A percentile compares a stretch with the other conserved stretches of the same genome.
These are phyloP conservation scores for Acacia crassicarpa DNA, from an alignment of 306 rosid species.

Conservation along the genomic window DNA sequence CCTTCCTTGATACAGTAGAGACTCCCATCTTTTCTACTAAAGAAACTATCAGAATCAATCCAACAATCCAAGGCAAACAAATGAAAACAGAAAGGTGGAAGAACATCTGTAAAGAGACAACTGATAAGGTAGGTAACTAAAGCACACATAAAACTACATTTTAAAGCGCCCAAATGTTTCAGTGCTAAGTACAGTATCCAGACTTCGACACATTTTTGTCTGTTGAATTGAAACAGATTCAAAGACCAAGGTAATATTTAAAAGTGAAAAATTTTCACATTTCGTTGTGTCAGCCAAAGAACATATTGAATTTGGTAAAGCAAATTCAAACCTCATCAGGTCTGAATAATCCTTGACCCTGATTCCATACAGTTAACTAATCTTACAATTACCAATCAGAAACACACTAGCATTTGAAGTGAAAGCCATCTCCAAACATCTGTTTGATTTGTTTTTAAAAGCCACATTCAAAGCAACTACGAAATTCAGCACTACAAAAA, in stretches of 20 bases:
- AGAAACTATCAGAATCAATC: constrained; percentile 38
- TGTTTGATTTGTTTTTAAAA: background rate
- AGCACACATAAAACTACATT: background rate
- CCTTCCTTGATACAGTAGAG: constrained; percentile 64
- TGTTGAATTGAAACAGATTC: constrained; percentile 8
- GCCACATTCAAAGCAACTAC: constrained; percentile 13
- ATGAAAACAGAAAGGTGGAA: constrained; percentile 3
- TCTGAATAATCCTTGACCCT: constrained; percentile 1
- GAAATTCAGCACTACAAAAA: constrained; percentile 22
- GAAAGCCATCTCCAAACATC: constrained; percentile 19
- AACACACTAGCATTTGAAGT: constrained; percentile 14
- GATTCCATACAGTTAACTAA: constrained; percentile 11
- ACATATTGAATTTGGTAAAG: background rate
- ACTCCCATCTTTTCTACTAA: constrained; percentile 91
- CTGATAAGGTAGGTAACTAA: constrained; percentile 9
- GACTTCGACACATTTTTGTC: background rate
- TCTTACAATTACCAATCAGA: constrained; percentile 6
- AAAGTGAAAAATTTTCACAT: background rate
- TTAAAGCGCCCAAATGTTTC: background rate
- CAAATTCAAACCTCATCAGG: background rate
- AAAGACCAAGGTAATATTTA: background rate
- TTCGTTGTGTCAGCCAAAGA: constrained; percentile 3
- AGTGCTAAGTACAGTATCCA: background rate
- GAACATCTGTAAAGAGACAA: background rate
- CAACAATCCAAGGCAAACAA: constrained; percentile 28